Conservation (phyloP, 1,139 yeast genomes). For the Zygosaccharomyces sapae region DNA sequence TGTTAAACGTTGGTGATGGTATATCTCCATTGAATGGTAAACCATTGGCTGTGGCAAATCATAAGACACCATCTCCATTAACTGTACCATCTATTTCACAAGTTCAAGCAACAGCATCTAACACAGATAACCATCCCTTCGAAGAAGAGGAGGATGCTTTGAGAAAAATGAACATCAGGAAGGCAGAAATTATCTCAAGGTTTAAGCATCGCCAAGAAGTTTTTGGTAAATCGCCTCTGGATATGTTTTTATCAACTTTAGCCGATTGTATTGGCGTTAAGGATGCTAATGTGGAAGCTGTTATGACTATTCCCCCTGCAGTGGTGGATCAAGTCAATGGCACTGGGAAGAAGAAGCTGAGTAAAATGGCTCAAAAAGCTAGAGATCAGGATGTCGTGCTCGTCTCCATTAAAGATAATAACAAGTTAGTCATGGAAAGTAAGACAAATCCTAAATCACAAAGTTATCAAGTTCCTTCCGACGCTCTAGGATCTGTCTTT, state of each 20-base stretch:
- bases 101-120: conserved; percentile 9
- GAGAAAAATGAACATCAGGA: conserved; percentile 28
- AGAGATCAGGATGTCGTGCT: conserved; percentile 34
- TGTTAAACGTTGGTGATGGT: conserved; percentile 9
- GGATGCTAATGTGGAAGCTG: conserved; percentile 29
- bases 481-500: conserved; percentile 22
- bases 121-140: conserved; percentile 25
- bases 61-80: conserved; percentile 21
- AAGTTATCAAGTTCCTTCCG: conserved; percentile 14
- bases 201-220: conserved; percentile 36
- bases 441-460: conserved; percentile 20
- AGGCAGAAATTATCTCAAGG: conserved; percentile 33
- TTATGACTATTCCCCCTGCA: conserved; percentile 27
- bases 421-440: conserved; percentile 31
- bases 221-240: conserved; percentile 31
- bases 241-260: conserved; percentile 33
- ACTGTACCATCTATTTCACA: conserved; percentile 15
- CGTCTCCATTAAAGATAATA: conserved; percentile 23
- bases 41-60: conserved; percentile 7
- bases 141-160: conserved; percentile 31
- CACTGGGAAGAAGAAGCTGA: conserved; percentile 33
- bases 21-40: conserved; percentile 10
- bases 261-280: conserved; percentile 34
- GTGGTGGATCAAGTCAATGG: conserved; percentile 33
- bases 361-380: conserved; percentile 32